Conservation (phyloP, 495 filamentous ascomycete genomes). For the Trichocladium uniseriatum region DNA sequence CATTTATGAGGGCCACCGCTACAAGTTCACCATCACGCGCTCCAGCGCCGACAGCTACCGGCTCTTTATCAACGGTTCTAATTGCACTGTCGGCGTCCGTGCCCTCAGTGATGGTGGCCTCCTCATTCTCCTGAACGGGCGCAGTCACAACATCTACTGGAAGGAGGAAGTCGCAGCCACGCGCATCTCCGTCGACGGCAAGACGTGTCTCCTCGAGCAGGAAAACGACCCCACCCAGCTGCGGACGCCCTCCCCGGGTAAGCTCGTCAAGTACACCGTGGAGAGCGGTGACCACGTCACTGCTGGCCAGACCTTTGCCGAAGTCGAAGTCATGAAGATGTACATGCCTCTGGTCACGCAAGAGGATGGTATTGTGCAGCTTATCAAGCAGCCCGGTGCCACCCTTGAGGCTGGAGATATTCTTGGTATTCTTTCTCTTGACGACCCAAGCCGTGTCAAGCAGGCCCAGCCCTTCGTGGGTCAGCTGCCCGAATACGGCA, state of each 20-base stretch:
- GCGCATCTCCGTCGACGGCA: slow-evolving; percentile 90
- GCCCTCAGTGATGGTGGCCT: slow-evolving; percentile 90
- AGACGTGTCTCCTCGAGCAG: slow-evolving; percentile 95
- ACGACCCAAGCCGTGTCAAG: slow-evolving; percentile 94
- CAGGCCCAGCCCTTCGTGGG: slow-evolving; percentile 94
- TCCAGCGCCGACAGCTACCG: slow-evolving; percentile 93
- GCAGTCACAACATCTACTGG: slow-evolving; percentile 98
- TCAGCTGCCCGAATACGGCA: slow-evolving; percentile 79
- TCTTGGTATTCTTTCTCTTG: slow-evolving; percentile 90
- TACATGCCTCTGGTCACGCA: slow-evolving; percentile 98
- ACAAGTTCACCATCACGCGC: slow-evolving; percentile 96
- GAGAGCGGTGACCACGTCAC: slow-evolving; percentile 94
- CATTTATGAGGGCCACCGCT: slow-evolving; percentile 92
- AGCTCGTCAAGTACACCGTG: slow-evolving; percentile 96
- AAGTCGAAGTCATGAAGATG: slow-evolving; percentile 99
- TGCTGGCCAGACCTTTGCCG: slow-evolving; percentile 88
- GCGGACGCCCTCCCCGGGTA: slow-evolving; percentile 87
- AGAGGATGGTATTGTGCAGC: slow-evolving; percentile 92
- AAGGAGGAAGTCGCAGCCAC: slow-evolving; percentile 96
- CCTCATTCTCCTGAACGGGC: slow-evolving; percentile 79
- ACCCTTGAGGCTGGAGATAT: slow-evolving; percentile 98
- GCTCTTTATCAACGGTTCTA: slow-evolving; percentile 98
- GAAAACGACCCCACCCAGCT: slow-evolving; percentile 99
- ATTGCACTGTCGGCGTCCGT: slow-evolving; percentile 87
- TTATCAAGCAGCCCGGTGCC: slow-evolving; percentile 98